phyloP scores from a whole-genome alignment of 768 basidiomycete genomes.

The Vararia minispora region DNA sequence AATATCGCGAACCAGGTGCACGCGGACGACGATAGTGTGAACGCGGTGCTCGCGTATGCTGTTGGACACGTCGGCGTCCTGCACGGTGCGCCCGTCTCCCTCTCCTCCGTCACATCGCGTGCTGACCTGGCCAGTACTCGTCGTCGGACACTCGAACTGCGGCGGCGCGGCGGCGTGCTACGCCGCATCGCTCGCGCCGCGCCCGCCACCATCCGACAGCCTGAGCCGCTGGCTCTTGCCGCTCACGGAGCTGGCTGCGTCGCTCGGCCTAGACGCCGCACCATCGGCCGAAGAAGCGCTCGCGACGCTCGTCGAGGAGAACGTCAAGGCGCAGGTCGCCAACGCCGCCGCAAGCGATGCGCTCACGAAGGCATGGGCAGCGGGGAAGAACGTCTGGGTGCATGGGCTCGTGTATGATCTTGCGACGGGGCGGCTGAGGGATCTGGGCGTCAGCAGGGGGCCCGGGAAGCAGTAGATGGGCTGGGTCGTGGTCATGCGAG shows the following conservation, averaged over 20 bases:
- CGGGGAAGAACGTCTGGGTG: constrained; percentile 32
- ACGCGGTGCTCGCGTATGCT: constrained; percentile 67
- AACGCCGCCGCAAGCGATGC: constrained; percentile 16
- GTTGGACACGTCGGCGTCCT: constrained; percentile 58
- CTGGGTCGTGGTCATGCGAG: too few species aligned
- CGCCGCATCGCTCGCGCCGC: constrained; percentile 28
- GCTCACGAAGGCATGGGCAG: constrained; percentile 18
- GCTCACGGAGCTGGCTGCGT: constrained; percentile 40
- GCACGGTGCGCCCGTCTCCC: constrained; percentile 50
- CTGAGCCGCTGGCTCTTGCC: constrained; percentile 67
- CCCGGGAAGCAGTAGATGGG: too few species aligned
- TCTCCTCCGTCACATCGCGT: constrained; percentile 12
- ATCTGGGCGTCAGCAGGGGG: constrained; percentile 17
- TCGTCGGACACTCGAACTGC: constrained; percentile 78
- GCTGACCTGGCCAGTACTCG: constrained; percentile 43
- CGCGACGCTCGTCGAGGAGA: constrained; percentile 11
- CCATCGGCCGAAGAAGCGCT: constrained; percentile 25
- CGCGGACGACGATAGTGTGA: constrained; percentile 57
- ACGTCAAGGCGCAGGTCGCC: constrained; percentile 17
- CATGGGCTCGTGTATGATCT: constrained; percentile 39
- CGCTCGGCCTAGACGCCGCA: constrained; percentile 31
- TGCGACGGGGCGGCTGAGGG: constrained; percentile 19
- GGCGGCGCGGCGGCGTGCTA: constrained; percentile 62
- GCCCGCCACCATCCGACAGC: constrained; percentile 19
- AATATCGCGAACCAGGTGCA: constrained; percentile 94